Evolutionary conservation across 2,329 filamentous ascomycete species (phyloP).

Genomic region (Hypoxylon rubiginosum): DNA sequence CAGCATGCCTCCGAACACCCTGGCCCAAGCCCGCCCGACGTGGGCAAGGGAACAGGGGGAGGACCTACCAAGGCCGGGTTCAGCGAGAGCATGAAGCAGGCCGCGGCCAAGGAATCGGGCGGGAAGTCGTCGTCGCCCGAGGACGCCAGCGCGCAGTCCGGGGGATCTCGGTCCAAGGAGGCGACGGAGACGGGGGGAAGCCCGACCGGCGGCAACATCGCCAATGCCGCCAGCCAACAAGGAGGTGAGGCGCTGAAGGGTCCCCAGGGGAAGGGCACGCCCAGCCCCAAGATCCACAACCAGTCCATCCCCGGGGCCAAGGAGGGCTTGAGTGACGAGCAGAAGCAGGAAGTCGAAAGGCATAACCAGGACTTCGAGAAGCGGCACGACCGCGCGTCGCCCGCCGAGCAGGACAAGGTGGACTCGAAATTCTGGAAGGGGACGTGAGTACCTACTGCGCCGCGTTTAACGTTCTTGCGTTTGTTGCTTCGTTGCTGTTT

Average conservation of each 20-base stretch:
- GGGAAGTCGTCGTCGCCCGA: conserved; percentile 49
- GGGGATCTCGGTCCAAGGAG: conserved; percentile 57
- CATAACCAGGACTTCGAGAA: conserved; percentile 71
- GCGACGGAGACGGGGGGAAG: conserved; percentile 55
- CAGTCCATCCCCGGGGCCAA: conserved; percentile 57
- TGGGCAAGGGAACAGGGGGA: conserved; percentile 56
- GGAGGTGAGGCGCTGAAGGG: conserved; percentile 53
- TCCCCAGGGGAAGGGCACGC: conserved; percentile 50
- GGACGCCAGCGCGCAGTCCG: conserved; percentile 54
- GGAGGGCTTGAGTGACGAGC: conserved; percentile 61
- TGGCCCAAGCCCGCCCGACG: conserved; percentile 57
- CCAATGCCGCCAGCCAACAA: conserved; percentile 46
- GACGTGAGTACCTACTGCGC: conserved; percentile 52
- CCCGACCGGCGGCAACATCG: conserved; percentile 49
- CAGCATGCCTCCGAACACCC: conserved; percentile 59
- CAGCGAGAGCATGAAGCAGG: conserved; percentile 45
- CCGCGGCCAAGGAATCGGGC: conserved; percentile 31
- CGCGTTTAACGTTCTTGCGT: background rate
- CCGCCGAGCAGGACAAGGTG: conserved; percentile 64
- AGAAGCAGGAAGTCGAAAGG: conserved; percentile 68
- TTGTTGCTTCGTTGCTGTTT: background rate
- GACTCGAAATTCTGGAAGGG: conserved; percentile 68
- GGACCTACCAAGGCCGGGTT: conserved; percentile 53
- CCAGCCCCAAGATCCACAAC: conserved; percentile 67
- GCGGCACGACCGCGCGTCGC: conserved; percentile 62